Evolutionary conservation across 2,329 filamentous ascomycete genomes (phyloP), one percentile per base, ranked within the genome.

Genomic region (Neophaeococcomyces mojaviensis): DNA sequence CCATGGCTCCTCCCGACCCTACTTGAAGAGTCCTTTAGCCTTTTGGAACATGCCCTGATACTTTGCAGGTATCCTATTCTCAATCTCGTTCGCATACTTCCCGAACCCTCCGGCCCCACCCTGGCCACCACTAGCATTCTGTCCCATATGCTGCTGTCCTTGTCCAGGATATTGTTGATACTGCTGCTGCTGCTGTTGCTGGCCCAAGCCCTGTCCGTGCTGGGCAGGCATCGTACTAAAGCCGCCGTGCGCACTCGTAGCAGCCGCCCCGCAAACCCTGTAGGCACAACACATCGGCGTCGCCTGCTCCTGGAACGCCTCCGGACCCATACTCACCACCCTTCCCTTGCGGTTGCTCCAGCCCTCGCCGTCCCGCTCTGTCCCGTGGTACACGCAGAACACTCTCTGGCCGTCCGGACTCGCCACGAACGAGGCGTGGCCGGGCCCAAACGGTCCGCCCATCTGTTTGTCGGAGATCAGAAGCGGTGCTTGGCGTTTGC

Each of bases 301-400:
- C 5, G 47, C 44, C 12, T 49, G 5, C 2, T 47, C 47, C 10
- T 43, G 39, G 35, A 57, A 56, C 33, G 42, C 32, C 8, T 52
- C 44, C 1, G 34, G 43, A 1, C 26, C 33, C 12, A 57, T 35
- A 34, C 37, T 31, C 31, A 56, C 24, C 10, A 55, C 50, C 12
- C 52, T 38, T 3, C 48, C 55, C 33, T 57, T 56, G 24, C 55
- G 46, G 41, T 57, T 57, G 15, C 30, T 46, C 55, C 55, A 57
- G 2, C 54, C 54, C 26, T 57, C 47, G 4, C 46, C 50, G 4
- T 47, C 37, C 1, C 44, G 39, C 36, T 50, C 55, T 1, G 55
- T 57, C 5, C 50, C 55, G 40, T 57, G 55, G 34, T 55, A 57
- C 18, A 57, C 50, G 39, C 55, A 57, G 26, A 49, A 53, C n/a